Base-by-base conservation (phyloP, 192 early-diverging fungal genomes). In the Backusella tuberculispora region DNA sequence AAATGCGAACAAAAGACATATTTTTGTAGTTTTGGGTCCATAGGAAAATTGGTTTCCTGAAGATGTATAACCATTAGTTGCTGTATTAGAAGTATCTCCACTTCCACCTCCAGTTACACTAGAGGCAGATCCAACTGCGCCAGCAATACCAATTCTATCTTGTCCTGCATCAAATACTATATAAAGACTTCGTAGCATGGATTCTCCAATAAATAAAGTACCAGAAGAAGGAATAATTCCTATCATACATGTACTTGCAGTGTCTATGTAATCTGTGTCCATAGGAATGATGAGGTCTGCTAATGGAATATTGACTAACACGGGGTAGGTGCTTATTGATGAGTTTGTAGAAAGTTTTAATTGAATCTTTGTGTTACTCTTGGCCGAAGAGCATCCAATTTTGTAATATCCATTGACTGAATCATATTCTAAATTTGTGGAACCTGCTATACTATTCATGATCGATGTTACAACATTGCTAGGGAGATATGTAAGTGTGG, bases 201-300 rank as follows among this genome's bases (percentile, higher is more conserved):
- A 47, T n/a, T 76, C 56, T 14, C 78, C 65, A 15, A 66, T 17
- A 19, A 73, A 29, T 60, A 40, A 80, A 17, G 41, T 46, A 6
- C 38, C 24, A 38, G 24, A 5, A 24, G 77, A 13, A 13, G 14
- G 0, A 45, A 26, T 34, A 5, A 44, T 41, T 24, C 47, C 74
- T 71, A 75, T 66, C 47, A 80, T 41, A 75, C 47, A 75, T 3
- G 7, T 9, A 13, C 3, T 70, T 1, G 73, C 65, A 42, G 45
- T 70, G 14, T 17, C 0, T 6, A 73, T 17, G 12, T 37, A 19
- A 9, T 53, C 68, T 69, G 70, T 48, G 74, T 74, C 70, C 63
- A 83, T n/a, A 48, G 73, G 63, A 63, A 67, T 72, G 69, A 69
- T 69, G 12, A 78, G 42, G 26, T 73, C 37, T 37, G 50, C 6